A percentile compares a stretch with the other conserved stretches of the same genome.
Conservation (phyloP, 2,329 filamentous ascomycete species). For the Colletotrichum simmondsii region DNA sequence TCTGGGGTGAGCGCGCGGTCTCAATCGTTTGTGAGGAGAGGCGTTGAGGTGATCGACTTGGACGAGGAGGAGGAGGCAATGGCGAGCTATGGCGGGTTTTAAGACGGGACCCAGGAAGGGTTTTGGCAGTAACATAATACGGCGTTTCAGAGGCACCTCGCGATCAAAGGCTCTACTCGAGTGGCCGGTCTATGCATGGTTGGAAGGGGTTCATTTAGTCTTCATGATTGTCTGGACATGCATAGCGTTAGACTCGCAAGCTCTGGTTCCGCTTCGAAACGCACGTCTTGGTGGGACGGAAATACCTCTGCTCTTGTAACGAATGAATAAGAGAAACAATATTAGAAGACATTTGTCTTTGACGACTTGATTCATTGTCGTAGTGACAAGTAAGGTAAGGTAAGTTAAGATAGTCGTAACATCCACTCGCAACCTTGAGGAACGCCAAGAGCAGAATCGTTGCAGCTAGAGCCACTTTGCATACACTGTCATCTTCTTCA, state of each 20-base stretch:
- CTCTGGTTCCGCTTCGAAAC: not conserved
- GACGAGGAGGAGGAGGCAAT: constrained; percentile 64
- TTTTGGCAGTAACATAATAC: constrained; percentile 4
- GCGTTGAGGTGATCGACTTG: constrained; percentile 42
- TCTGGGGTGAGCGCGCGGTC: constrained; percentile 24
- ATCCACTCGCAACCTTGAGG: too few species aligned
- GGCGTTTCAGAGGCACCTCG: constrained; percentile 10
- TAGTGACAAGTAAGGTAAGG: too few species aligned
- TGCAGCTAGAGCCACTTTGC: too few species aligned
- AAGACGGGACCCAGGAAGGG: not conserved
- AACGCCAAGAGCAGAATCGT: too few species aligned
- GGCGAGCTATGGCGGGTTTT: constrained; percentile 56
- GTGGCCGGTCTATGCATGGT: not conserved
- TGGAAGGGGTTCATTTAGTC: constrained; percentile 7
- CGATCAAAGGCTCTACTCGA: not conserved
- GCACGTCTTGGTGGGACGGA: not conserved
- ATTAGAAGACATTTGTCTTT: not conserved
- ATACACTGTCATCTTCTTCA: too few species aligned
- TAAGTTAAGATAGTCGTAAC: too few species aligned
- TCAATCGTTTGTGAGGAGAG: constrained; percentile 35
- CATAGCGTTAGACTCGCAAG: constrained; percentile 11
- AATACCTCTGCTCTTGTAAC: constrained; percentile 15
- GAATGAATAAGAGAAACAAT: not conserved
- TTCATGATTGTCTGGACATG: constrained; percentile 11
- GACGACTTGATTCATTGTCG: not conserved